Percentiles rank a stretch among this genome's conserved stretches.
phyloP scores from a whole-genome alignment of 2,329 filamentous ascomycete species.

The Calonectria fujianensis region DNA sequence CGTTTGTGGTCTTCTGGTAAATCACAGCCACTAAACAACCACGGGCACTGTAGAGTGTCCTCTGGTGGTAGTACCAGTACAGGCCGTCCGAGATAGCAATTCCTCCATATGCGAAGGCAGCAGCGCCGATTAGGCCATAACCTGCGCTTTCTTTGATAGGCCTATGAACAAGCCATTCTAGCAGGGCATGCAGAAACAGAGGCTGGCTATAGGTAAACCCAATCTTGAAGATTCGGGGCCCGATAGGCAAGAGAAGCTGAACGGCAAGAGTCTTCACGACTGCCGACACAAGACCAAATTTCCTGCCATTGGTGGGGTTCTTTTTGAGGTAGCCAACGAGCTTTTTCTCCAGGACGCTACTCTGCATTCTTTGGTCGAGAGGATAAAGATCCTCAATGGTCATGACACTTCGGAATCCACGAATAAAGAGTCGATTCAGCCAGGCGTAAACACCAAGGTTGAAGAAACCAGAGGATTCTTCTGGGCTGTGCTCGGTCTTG shows the following conservation, averaged over 20 bases:
- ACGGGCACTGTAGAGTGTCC: constrained; percentile 1
- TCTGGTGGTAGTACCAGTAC: constrained; percentile 32
- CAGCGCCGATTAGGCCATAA: constrained; percentile 49
- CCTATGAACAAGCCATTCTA: constrained; percentile 27
- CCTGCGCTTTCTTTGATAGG: constrained; percentile 29
- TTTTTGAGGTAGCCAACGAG: constrained; percentile 30
- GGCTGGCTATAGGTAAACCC: constrained; percentile 49
- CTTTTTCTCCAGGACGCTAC: constrained; percentile 36
- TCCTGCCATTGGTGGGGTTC: constrained; percentile 28
- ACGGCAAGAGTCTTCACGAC: constrained; percentile 35
- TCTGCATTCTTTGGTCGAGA: constrained; percentile 44
- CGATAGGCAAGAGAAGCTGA: constrained; percentile 37
- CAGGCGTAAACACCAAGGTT: constrained; percentile 47
- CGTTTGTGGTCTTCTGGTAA: constrained; percentile 12
- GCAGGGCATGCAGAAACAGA: constrained; percentile 47
- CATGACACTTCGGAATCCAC: constrained; percentile 42
- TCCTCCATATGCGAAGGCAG: constrained; percentile 53
- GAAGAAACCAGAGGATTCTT: constrained; percentile 39
- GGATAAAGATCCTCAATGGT: constrained; percentile 43
- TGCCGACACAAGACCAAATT: constrained; percentile 34
- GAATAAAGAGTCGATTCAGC: constrained; percentile 42
- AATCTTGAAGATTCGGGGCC: constrained; percentile 46
- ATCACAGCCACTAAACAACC: constrained; percentile 4
- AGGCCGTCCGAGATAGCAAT: constrained; percentile 55
- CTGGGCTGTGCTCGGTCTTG: constrained; percentile 34